phyloP scores from a whole-genome alignment of 805 yeast genomes.

The Pichia ethanolica region DNA sequence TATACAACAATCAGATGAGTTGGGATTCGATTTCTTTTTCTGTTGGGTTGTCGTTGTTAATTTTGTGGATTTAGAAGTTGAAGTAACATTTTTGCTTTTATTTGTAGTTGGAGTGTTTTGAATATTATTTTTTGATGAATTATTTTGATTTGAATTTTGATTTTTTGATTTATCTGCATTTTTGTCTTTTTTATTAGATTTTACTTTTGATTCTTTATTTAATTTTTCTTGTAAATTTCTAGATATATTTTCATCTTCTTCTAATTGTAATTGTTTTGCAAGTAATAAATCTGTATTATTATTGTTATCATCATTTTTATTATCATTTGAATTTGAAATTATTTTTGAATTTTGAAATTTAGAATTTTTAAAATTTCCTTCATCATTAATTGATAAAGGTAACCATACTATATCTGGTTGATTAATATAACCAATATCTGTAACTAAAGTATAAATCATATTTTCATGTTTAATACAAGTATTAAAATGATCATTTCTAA shows the following conservation, averaged over 20 bases:
- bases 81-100: no score
- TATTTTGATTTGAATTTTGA: no score
- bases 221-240: slow-evolving; percentile 21
- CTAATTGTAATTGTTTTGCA: slow-evolving; percentile 26
- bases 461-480: slow-evolving; percentile 43
- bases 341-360: slow-evolving; percentile 2
- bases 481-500: slow-evolving; percentile 84
- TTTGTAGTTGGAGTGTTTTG: no score
- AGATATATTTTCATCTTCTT: slow-evolving; percentile 28
- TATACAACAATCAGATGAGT: not conserved
- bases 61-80: not conserved
- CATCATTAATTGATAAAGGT: slow-evolving; percentile 57
- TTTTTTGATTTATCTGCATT: no score
- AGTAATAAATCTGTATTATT: slow-evolving; percentile 18
- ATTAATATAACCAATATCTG: slow-evolving; percentile 59
- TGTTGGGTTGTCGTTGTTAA: no score
- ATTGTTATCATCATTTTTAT: not conserved
- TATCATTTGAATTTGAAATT: not conserved
- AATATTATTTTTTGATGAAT: no score
- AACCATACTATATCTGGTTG: slow-evolving; percentile 69
- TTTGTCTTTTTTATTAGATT: not conserved
- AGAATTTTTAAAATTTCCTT: slow-evolving; percentile 50
- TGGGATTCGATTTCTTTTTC: not conserved
- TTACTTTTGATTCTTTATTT: slow-evolving; percentile 1
- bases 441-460: slow-evolving; percentile 56